Evolutionary conservation across 352 stramenopile species (phyloP), one percentile per base, ranked within the genome.

Genomic region (Globisporangium megalacanthum): DNA sequence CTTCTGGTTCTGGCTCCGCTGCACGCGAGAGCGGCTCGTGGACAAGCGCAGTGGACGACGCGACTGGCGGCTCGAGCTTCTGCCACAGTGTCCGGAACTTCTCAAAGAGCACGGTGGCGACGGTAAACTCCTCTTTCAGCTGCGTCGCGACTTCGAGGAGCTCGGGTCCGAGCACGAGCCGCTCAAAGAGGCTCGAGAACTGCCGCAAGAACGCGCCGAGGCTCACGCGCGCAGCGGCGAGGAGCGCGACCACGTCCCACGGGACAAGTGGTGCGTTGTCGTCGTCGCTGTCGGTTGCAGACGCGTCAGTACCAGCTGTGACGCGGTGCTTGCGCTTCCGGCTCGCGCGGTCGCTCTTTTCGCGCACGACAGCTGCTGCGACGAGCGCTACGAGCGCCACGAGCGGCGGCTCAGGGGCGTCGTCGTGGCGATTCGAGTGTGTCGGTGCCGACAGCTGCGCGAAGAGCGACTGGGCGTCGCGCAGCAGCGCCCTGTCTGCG

Each of bases 121-220:
- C 63, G 6, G 80, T 90, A 48, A 93, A 90, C 49, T 92, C 74
- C 59, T 92, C 81, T 49, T 93, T 95, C 33, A 92, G 62, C 36
- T 86, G 58, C 49, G 78, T 92, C 14, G 78, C 84, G 52, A 86
- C 74, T 15, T 75, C 64, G 39, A 92, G 60, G 19, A 93, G 72
- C 58, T 90, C 77, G 0, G 85, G 83, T 17, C 87, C 68, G 50
- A 95, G 60, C 49, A 93, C 59, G 36, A 95, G 56, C 6, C 80
- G 83, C 54, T 93, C 85, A 53, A 93, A 93, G 33, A 93, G 75
- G 61, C 78, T 88, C 52, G 83, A 83, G 20, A 92, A 70, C 50
- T 83, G 75, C 29, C 82, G 68, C 44, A 95, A 54, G 52, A 95
- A 92, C 45, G 70, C 67, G 31, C 70, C 70, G 25, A 93, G 61